Evolutionary conservation across 2,329 filamentous ascomycete genomes (phyloP).

Genomic region (Epichloe brachyelytri): DNA sequence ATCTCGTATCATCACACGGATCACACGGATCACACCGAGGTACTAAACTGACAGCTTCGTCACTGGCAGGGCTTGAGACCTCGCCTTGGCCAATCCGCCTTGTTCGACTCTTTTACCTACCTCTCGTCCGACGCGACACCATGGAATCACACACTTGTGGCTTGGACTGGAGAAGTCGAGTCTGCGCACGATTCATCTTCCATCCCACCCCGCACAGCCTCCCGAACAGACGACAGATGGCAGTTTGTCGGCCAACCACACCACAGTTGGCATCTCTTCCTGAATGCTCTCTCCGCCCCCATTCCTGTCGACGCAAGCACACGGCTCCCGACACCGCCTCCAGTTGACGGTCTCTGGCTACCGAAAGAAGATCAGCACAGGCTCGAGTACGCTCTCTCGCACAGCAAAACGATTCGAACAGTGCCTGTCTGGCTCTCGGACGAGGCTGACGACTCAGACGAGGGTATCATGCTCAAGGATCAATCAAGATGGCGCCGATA

Average conservation of each 20-base stretch:
- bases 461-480: conserved; percentile 65
- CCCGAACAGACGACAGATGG: conserved; percentile 27
- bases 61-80: conserved; percentile 52
- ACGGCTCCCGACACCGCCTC: conserved; percentile 42
- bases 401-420: conserved; percentile 64
- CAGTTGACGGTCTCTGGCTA: conserved; percentile 58
- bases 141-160: conserved; percentile 87
- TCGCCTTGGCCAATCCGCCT: conserved; percentile 76
- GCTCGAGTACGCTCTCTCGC: conserved; percentile 61
- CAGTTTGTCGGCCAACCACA: conserved; percentile 7
- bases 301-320: conserved; percentile 56
- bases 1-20: no score
- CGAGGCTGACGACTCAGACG: conserved; percentile 50
- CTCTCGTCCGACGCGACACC: conserved; percentile 71
- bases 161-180: conserved; percentile 86
- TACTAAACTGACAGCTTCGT: not conserved
- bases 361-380: conserved; percentile 55
- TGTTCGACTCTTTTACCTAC: conserved; percentile 84
- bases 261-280: conserved; percentile 38
- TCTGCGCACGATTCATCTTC: conserved; percentile 28
- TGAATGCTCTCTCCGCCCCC: conserved; percentile 68
- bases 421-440: conserved; percentile 84
- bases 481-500: conserved; percentile 81
- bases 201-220: conserved; percentile 32
- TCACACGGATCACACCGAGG: no score